Conservation (phyloP, 2,329 filamentous ascomycete genomes). For the Sarocladium oryzae region DNA sequence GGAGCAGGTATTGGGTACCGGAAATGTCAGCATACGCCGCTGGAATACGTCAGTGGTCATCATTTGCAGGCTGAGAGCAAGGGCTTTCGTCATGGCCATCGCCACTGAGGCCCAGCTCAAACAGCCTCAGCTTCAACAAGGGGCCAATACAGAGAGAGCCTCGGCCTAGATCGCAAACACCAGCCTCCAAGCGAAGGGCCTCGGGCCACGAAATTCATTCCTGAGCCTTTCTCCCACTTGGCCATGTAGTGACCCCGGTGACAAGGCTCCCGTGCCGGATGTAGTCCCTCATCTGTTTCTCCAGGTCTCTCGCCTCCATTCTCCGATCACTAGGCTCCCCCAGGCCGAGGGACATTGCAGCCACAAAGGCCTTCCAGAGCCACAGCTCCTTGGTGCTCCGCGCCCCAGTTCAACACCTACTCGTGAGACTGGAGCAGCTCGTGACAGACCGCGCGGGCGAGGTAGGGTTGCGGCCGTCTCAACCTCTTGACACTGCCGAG, state of each 20-base stretch:
- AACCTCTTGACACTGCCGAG: not conserved
- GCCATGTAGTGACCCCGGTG: not conserved
- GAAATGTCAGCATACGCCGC: no score
- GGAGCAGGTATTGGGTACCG: no score
- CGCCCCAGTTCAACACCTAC: not conserved
- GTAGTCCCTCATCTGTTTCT: not conserved
- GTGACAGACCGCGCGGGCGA: not conserved
- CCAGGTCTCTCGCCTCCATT: not conserved
- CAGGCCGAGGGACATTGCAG: not conserved
- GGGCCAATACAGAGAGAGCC: not conserved
- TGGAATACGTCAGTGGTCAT: no score
- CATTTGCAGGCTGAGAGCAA: no score
- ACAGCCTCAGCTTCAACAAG: not conserved
- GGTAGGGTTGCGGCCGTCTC: not conserved
- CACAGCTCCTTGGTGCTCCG: not conserved
- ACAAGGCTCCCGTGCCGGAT: not conserved
- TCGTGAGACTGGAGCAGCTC: not conserved
- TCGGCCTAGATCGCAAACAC: not conserved
- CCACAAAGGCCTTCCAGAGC: conserved; percentile 2
- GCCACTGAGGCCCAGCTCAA: no score
- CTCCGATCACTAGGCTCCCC: not conserved
- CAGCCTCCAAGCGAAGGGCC: not conserved
- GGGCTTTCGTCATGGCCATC: no score
- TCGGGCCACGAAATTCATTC: not conserved
- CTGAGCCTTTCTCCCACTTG: not conserved